A percentile compares a stretch with the other conserved stretches of the same genome.
These are phyloP conservation scores for Phenoliferia sp. DNA, from an alignment of 1,284 basidiomycete species.

Conservation along the genomic window DNA sequence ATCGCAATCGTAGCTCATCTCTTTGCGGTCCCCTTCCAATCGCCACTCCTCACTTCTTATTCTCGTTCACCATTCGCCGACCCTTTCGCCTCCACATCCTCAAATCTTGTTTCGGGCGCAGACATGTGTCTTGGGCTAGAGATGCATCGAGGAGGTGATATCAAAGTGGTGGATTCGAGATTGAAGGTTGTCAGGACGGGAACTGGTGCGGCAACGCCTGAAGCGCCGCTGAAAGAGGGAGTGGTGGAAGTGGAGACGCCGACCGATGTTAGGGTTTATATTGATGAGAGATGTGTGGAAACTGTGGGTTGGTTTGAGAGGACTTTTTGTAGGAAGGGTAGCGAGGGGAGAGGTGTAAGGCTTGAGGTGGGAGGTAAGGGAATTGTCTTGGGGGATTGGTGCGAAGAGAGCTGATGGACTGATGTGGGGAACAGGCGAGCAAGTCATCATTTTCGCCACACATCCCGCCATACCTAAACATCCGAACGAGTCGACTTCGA, in stretches of 20 bases:
- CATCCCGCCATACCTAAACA: neutral
- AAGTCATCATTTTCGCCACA: conserved; percentile 22
- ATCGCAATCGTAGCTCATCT: conserved; percentile 30
- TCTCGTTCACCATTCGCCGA: conserved; percentile 30
- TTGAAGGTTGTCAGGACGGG: neutral
- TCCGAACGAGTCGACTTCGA: neutral
- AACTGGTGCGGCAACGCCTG: conserved; percentile 1
- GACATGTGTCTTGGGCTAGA: conserved; percentile 32
- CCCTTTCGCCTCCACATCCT: conserved; percentile 23
- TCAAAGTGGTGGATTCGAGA: conserved; percentile 6
- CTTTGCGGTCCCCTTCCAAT: conserved; percentile 10
- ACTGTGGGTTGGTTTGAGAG: conserved; percentile 31
- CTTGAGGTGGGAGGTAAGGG: conserved; percentile 21
- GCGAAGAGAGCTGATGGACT: neutral
- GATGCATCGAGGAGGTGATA: conserved; percentile 23
- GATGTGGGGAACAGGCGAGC: conserved; percentile 16
- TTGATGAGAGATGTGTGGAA: conserved; percentile 22
- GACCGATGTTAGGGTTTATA: conserved; percentile 28
- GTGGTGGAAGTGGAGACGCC: conserved; percentile 24
- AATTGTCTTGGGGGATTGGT: neutral
- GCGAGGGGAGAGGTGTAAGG: conserved; percentile 12
- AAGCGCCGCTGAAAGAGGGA: no score
- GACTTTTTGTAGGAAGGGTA: conserved; percentile 21
- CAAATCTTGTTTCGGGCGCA: conserved; percentile 7
- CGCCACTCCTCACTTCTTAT: neutral